Percentiles rank a stretch among this genome's conserved stretches.
Conservation (phyloP, 139 green algal species). For the Tetraselmis striata region DNA sequence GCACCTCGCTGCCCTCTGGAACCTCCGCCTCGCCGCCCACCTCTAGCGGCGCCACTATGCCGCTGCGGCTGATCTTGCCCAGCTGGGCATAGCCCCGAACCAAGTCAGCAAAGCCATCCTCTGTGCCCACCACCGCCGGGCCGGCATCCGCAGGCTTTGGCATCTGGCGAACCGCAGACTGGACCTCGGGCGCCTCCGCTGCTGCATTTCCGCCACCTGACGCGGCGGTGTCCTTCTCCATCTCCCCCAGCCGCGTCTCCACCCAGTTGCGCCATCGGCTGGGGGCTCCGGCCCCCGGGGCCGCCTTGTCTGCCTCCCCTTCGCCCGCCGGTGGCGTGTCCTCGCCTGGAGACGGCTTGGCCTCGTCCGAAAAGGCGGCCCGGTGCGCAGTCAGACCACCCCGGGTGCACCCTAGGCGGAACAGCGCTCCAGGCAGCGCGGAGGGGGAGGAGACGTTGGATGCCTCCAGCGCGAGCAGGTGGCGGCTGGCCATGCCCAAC, state of each 20-base stretch:
- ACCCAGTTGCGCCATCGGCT: conserved; percentile 1
- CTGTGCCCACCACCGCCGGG: not conserved
- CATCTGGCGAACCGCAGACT: not conserved
- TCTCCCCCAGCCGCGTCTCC: not conserved
- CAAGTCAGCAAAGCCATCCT: not conserved
- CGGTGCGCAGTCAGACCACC: no score
- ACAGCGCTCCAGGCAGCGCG: no score
- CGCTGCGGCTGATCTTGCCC: not conserved
- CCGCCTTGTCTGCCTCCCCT: no score
- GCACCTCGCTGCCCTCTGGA: not conserved
- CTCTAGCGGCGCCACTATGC: not conserved
- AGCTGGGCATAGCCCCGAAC: not conserved
- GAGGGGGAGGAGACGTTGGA: no score
- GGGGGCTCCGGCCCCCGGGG: no score
- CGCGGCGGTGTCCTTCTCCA: no score
- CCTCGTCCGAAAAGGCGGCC: no score
- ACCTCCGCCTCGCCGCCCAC: not conserved
- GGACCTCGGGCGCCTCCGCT: not conserved
- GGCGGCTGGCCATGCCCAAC: no score
- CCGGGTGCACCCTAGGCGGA: no score
- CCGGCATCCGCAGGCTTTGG: not conserved
- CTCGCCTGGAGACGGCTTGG: no score
- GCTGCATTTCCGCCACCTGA: not conserved
- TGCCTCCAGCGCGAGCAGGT: no score
- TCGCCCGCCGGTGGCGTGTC: no score